phyloP scores from a whole-genome alignment of 768 basidiomycete species.

The Lentinula sp. region DNA sequence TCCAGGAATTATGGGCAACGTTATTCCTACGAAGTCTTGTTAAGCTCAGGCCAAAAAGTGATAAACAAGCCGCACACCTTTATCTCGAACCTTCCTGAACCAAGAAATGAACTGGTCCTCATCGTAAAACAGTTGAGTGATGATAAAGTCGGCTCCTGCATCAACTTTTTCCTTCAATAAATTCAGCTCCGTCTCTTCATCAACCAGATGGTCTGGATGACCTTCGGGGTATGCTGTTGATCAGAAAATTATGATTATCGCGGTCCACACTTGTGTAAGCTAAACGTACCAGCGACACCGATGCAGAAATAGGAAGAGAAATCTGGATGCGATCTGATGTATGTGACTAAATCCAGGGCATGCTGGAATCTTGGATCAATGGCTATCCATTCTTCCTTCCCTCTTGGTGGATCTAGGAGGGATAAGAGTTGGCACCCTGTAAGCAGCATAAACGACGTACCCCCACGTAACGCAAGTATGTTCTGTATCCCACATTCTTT shows the following conservation, averaged over 20 bases:
- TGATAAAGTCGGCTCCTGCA: conserved; percentile 92
- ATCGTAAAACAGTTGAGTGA: conserved; percentile 98
- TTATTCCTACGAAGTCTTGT: conserved; percentile 55
- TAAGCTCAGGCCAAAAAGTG: background rate
- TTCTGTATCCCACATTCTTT: conserved; percentile 81
- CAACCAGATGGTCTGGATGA: conserved; percentile 54
- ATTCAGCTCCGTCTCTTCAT: conserved; percentile 59
- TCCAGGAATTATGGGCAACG: conserved; percentile 87
- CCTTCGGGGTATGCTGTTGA: conserved; percentile 84
- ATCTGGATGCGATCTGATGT: conserved; percentile 74
- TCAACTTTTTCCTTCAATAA: conserved; percentile 84
- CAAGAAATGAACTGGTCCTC: conserved; percentile 81
- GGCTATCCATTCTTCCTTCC: conserved; percentile 90
- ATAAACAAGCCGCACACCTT: conserved; percentile 42
- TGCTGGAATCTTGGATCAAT: conserved; percentile 79
- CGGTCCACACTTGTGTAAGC: background rate
- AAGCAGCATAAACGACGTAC: conserved; percentile 30
- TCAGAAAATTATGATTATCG: background rate
- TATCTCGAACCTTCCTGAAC: conserved; percentile 63
- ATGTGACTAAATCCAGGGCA: conserved; percentile 85
- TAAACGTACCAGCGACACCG: conserved; percentile 77
- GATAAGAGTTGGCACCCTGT: background rate
- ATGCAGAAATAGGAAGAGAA: conserved; percentile 86
- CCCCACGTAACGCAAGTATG: conserved; percentile 89
- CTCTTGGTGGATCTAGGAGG: conserved; percentile 78